phyloP scores from a whole-genome alignment of 106 monocot species.

The Dendrobium huoshanense region DNA sequence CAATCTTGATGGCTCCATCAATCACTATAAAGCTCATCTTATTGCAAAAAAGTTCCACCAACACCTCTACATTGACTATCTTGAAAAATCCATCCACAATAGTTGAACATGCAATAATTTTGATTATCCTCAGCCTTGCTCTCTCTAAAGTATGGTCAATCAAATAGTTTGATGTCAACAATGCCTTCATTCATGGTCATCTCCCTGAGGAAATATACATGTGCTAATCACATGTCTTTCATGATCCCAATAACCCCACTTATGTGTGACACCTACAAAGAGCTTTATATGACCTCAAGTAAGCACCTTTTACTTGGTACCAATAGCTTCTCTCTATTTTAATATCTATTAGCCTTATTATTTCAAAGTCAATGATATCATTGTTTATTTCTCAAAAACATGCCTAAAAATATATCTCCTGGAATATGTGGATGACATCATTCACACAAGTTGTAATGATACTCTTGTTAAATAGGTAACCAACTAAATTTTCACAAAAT shows the following conservation, averaged over 20 bases:
- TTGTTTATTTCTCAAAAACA: background rate
- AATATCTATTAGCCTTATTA: background rate
- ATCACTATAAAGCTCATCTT: background rate
- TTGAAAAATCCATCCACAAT: background rate
- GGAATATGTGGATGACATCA: too few relatives aligned
- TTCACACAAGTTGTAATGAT: too few relatives aligned
- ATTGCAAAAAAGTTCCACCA: background rate
- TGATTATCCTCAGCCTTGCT: background rate
- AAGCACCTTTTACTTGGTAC: background rate
- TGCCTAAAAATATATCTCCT: too few relatives aligned
- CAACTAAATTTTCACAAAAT: too few relatives aligned
- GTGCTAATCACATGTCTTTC: background rate
- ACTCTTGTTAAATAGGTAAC: too few relatives aligned
- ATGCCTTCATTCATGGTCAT: background rate
- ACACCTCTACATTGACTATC: background rate
- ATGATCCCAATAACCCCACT: background rate
- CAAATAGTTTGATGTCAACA: background rate
- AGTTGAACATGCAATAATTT: background rate
- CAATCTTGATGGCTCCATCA: background rate
- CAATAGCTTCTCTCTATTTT: background rate
- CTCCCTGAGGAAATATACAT: background rate
- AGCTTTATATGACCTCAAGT: too few relatives aligned
- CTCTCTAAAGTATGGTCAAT: background rate
- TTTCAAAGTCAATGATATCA: background rate
- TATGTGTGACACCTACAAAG: too few relatives aligned